These are phyloP conservation scores for Fusarium albosuccineum DNA, from an alignment of 2,329 filamentous ascomycete genomes.

Conservation along the genomic window DNA sequence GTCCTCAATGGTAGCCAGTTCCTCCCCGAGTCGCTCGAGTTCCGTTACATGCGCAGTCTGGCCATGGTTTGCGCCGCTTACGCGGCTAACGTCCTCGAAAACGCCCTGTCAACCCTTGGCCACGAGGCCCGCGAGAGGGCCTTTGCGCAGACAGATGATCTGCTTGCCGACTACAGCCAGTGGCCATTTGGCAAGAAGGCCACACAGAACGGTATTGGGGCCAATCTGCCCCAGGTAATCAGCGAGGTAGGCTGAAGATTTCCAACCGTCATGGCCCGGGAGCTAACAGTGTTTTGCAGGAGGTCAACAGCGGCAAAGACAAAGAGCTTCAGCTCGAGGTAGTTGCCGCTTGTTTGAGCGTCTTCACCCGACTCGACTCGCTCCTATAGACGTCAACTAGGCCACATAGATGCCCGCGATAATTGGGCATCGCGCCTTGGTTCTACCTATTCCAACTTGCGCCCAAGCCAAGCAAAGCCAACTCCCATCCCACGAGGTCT, in stretches of 20 bases:
- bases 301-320: constrained; percentile 87
- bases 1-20: constrained; percentile 89
- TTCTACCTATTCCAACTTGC: constrained; percentile 34
- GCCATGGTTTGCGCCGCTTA: constrained; percentile 98
- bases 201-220: constrained; percentile 83
- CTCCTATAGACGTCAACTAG: constrained; percentile 72
- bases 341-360: constrained; percentile 94
- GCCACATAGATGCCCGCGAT: constrained; percentile 22
- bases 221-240: constrained; percentile 90
- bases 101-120: constrained; percentile 92
- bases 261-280: background rate
- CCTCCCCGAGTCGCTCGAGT: constrained; percentile 93
- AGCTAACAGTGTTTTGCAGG: constrained; percentile 58
- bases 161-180: constrained; percentile 96
- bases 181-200: constrained; percentile 95
- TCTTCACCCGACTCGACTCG: constrained; percentile 97
- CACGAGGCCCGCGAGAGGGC: constrained; percentile 95
- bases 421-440: constrained; percentile 26
- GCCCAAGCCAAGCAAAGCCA: constrained; percentile 30
- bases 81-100: constrained; percentile 97
- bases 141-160: constrained; percentile 96
- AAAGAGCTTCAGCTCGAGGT: constrained; percentile 98
- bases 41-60: constrained; percentile 91
- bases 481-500: constrained; percentile 31
- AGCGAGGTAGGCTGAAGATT: constrained; percentile 70